These are phyloP conservation scores for Peronospora farinosa DNA, from an alignment of 352 stramenopile genomes.

Conservation along the genomic window DNA sequence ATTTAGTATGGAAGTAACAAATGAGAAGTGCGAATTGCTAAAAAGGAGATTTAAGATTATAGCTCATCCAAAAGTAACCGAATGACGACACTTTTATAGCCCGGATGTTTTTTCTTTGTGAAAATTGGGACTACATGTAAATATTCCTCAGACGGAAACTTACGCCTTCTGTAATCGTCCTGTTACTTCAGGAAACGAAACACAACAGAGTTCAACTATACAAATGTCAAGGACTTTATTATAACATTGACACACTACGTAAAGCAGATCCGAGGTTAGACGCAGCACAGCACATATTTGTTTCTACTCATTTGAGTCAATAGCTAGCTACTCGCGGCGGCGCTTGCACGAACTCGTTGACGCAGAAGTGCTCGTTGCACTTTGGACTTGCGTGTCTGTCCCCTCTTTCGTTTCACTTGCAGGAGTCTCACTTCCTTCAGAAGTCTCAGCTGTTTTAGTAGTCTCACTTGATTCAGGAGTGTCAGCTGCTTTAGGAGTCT, in stretches of 20 bases:
- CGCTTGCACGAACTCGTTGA: conserved; percentile 17
- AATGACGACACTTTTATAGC: neutral
- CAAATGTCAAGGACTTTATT: conserved; percentile 15
- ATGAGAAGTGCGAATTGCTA: neutral
- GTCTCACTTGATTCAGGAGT: conserved; percentile 9
- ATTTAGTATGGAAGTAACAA: no score
- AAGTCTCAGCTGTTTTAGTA: conserved; percentile 3
- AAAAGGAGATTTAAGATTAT: neutral
- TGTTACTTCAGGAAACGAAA: neutral
- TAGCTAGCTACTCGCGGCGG: conserved; percentile 5
- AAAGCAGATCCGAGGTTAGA: conserved; percentile 7
- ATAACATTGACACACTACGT: conserved; percentile 7
- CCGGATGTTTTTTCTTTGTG: no score
- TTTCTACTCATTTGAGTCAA: conserved; percentile 8
- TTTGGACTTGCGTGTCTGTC: neutral
- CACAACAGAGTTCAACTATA: neutral
- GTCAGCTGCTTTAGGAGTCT: conserved; percentile 6
- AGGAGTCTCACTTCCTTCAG: conserved; percentile 6
- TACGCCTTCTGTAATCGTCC: no score
- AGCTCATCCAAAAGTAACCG: no score
- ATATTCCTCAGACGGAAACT: no score
- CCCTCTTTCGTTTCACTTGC: neutral
- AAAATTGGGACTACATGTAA: no score
- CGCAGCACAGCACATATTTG: conserved; percentile 12
- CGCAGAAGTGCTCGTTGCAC: neutral